These are phyloP conservation scores for Berkeleyomyces basicola DNA, from an alignment of 2,329 filamentous ascomycete species.

Conservation along the genomic window DNA sequence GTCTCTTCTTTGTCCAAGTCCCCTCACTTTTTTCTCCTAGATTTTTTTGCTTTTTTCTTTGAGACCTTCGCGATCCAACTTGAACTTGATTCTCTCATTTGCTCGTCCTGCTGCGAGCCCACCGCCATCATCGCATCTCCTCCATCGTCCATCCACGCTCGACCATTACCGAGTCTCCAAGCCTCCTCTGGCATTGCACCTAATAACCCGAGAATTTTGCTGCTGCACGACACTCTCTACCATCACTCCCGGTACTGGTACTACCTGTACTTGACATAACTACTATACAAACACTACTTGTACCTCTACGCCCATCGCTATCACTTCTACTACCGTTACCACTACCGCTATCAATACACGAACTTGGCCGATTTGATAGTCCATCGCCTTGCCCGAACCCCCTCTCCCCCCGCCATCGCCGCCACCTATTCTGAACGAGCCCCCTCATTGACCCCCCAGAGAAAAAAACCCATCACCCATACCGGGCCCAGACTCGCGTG, in stretches of 20 bases:
- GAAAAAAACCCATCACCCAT: neutral
- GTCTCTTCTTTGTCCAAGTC: neutral
- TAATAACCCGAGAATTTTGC: neutral
- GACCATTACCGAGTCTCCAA: neutral
- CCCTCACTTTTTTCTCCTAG: neutral
- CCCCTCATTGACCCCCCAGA: neutral
- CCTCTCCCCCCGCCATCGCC: neutral
- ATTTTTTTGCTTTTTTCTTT: constrained; percentile 1
- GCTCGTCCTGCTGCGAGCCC: neutral
- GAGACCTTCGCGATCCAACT: neutral
- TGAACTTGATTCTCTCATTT: neutral
- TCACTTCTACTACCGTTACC: neutral
- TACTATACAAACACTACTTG: neutral
- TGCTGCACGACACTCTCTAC: neutral
- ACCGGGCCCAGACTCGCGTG: neutral
- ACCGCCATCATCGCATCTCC: neutral
- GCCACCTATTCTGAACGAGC: neutral
- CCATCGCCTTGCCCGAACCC: neutral
- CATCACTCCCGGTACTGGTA: neutral
- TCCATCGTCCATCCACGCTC: neutral
- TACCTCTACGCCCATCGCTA: neutral
- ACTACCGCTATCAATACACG: neutral
- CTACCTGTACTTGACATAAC: neutral
- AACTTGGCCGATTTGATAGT: neutral
- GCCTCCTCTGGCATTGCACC: neutral